phyloP scores from a whole-genome alignment of 2,329 filamentous ascomycete genomes.

The Aschersonia sp. region DNA sequence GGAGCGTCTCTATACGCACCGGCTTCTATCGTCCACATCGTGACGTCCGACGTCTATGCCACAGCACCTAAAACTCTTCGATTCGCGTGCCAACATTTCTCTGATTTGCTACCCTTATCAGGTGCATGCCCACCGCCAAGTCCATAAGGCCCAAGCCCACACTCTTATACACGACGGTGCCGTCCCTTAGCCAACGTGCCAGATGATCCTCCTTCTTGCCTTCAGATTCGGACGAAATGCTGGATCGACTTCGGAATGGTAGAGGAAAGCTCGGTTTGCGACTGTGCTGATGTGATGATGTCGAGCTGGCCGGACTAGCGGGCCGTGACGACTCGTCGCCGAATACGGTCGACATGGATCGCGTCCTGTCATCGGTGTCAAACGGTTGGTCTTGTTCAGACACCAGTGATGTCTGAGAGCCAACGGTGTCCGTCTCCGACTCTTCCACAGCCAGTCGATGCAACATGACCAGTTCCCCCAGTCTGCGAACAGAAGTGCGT shows the following conservation, averaged over 20 bases:
- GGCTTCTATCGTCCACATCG: too few species aligned
- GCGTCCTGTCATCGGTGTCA: constrained; percentile 16
- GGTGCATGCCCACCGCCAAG: constrained; percentile 42
- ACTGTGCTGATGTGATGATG: constrained; percentile 9
- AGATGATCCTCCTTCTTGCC: constrained; percentile 34
- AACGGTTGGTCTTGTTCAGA: constrained; percentile 8
- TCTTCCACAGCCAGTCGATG: constrained; percentile 28
- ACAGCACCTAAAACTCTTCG: constrained; percentile 11
- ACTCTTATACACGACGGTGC: constrained; percentile 56
- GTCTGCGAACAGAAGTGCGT: constrained; percentile 18
- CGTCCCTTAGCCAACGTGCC: constrained; percentile 40
- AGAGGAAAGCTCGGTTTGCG: constrained; percentile 18
- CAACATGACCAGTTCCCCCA: constrained; percentile 66
- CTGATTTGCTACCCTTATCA: constrained; percentile 39
- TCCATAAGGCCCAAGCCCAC: constrained; percentile 56
- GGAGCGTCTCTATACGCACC: too few species aligned
- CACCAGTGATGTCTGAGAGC: constrained; percentile 11
- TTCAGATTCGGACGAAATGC: constrained; percentile 18
- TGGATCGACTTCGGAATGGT: constrained; percentile 15
- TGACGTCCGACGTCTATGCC: neutral
- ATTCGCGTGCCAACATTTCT: constrained; percentile 40
- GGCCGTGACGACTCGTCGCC: constrained; percentile 12
- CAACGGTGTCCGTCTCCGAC: constrained; percentile 16
- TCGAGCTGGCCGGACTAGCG: constrained; percentile 17
- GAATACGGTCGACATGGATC: constrained; percentile 28